Evolutionary conservation across 306 rosid genomes (phyloP), one percentile per base, ranked within the genome.

Genomic region (Sechiopsis laciniata): DNA sequence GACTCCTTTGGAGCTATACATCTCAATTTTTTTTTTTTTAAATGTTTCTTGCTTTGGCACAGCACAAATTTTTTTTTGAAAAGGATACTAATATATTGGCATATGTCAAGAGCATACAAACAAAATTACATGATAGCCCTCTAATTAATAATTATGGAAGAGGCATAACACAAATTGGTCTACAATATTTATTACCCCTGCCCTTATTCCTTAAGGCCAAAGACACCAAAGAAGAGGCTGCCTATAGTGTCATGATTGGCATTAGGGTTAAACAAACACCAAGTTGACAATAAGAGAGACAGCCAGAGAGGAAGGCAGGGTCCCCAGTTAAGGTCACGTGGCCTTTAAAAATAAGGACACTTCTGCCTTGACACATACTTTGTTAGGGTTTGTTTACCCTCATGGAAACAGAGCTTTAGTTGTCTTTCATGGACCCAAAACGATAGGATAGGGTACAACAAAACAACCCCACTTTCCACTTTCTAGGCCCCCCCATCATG

Each of bases 251-350:
- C 37, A 66, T 66, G 10, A 46, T 20, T 46, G n/a, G 8, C 53
- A 8, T 42, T 63, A 63, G 8, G n/a, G 6, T 60, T 24, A 26
- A 24, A 19, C 16, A 26, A 26, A 66, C 73, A 68, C 53, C 73
- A 68, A 68, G 73, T 68, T 68, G 56, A 48, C 57, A 67, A 67
- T 45, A 45, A 67, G 35, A 45, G 56, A 20, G 40, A 67, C 12
- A 10, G 6, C 53, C 72, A 66, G 32, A 45, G 12, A 67, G 54
- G 6, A 17, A 2, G 24, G n/a, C 10, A 0, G 17, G 57, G 13
- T 14, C 72, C 72, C 72, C 72, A 67, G 19, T 67, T 67, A 67
- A 45, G 72, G 72, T 67, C 72, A 46, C 55, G 2, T 67, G 48
- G 72, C 72, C 72, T 53, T n/a, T 45, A 67, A 67, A 67, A 67